Evolutionary conservation across 1,284 basidiomycete species (phyloP), one percentile per base, ranked within the genome.

Genomic region (Neolentinus lepideus): DNA sequence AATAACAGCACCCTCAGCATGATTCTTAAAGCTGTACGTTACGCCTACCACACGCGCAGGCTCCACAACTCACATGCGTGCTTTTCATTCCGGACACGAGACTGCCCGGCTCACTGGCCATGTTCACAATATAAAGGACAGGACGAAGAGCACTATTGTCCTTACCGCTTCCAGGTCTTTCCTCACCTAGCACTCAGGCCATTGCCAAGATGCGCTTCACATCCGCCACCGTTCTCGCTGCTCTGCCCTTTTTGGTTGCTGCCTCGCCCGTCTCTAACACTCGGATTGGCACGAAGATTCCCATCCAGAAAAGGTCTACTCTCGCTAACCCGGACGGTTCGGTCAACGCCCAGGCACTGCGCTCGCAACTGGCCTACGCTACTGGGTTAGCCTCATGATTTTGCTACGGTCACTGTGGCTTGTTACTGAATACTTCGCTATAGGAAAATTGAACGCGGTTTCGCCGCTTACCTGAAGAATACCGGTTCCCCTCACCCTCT

Each of bases 201-300:
- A 50, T n/a, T 26, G n/a, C 27, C 51, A 24, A 29, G 33, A 64
- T 66, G 64, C 59, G 36, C 24, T 50, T 66, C 38, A 16, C 60
- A 14, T 51, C 61, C n/a, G 58, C 51, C 8, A 52, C 56, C 2
- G 57, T 56, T 26, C 31, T 61, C 1, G 46, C 55, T 54, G 52
- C 50, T 2, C 21, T 66, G 21, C 60, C 58, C n/a, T 43, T 58
- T 24, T 43, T 59, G 25, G 56, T 51, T 6, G 53, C 57, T 8
- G 61, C 61, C 1, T 26, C 53, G 16, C 22, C 38, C 26, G 24
- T n/a, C 2, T n/a, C n/a, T n/a, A 16, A n/a, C 11, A 2, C 45
- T 8, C 4, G 16, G 29, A 9, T 24, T 21, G 56, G 58, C 2
- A 24, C 3, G 0, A 38, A 55, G 1, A 56, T 66, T 31, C 53